Conservation (phyloP, 2,329 filamentous ascomycete species). For the Diaporthe citriasiana region DNA sequence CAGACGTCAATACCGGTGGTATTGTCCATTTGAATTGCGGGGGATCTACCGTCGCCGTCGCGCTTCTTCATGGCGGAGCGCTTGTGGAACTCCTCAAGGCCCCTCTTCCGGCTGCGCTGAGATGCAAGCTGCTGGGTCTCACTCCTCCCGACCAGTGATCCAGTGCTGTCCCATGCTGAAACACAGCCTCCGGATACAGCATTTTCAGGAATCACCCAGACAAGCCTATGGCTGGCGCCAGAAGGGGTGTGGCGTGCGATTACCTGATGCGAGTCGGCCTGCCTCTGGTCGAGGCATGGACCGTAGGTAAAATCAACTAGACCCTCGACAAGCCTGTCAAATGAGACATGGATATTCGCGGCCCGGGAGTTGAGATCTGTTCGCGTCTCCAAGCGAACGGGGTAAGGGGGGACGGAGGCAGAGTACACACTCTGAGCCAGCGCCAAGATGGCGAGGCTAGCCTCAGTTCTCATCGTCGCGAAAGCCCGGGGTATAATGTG, state of each 20-base stretch:
- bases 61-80: constrained; percentile 44
- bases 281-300: constrained; percentile 46
- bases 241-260: constrained; percentile 44
- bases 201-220: constrained; percentile 53
- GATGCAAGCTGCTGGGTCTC: constrained; percentile 50
- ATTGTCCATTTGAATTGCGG: constrained; percentile 62
- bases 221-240: constrained; percentile 48
- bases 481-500: constrained; percentile 39
- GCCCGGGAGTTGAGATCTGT: constrained; percentile 52
- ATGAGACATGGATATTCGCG: constrained; percentile 52
- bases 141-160: constrained; percentile 54
- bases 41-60: constrained; percentile 43
- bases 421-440: constrained; percentile 24
- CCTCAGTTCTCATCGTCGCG: not conserved
- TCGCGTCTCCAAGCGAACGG: constrained; percentile 52
- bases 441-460: constrained; percentile 5
- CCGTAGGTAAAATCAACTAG: constrained; percentile 53
- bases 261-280: constrained; percentile 48
- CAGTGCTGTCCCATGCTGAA: constrained; percentile 54
- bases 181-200: constrained; percentile 54
- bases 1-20: constrained; percentile 60
- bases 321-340: constrained; percentile 46
- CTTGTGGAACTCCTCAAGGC: constrained; percentile 40
- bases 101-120: constrained; percentile 46
- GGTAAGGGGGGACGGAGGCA: constrained; percentile 44